Evolutionary conservation across 352 stramenopile species (phyloP), one percentile per base, ranked within the genome.

Genomic region (Thalassiosira oceanica): DNA sequence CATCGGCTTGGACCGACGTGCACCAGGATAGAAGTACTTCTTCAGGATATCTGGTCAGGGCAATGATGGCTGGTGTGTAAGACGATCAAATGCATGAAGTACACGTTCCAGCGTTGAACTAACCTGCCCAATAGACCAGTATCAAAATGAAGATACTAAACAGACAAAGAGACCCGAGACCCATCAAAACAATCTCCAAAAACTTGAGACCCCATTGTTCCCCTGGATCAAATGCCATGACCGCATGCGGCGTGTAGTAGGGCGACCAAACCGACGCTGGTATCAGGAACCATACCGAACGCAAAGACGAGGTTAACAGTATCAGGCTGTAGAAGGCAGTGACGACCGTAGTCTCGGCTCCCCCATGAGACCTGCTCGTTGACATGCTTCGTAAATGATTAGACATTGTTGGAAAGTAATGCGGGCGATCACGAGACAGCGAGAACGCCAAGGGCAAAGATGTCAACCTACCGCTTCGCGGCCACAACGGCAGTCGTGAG

Each of bases 1-100:
- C 76, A 97, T 92, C 7, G 94, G 94, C 46, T 87, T 87, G 18
- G 66, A 74, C 49, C 85, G 71, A 18, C 75, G 65, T 0, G 77
- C 66, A 1, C 78, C 80, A 31, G 81, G 84, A 64, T 88, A 84
- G 64, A 90, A 90, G 52, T 89, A 93, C 62, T 96, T 94, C 45
- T 96, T 96, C 27, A 98, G 80, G 87, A 98, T 97, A 75, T 98
- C n/a, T n/a, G n/a, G n/a, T n/a, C n/a, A n/a, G n/a, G n/a, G n/a
- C n/a, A n/a, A n/a, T n/a, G n/a, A n/a, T n/a, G n/a, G n/a, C n/a
- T n/a, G n/a, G n/a, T n/a, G n/a, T n/a, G n/a, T n/a, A n/a, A n/a
- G n/a, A n/a, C n/a, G n/a, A n/a, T n/a, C n/a, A n/a, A n/a, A n/a
- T n/a, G n/a, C n/a, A n/a, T n/a, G n/a, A n/a, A n/a, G n/a, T n/a